These are phyloP conservation scores for Torulaspora maleeae DNA, from an alignment of 805 yeast genomes.

Conservation along the genomic window DNA sequence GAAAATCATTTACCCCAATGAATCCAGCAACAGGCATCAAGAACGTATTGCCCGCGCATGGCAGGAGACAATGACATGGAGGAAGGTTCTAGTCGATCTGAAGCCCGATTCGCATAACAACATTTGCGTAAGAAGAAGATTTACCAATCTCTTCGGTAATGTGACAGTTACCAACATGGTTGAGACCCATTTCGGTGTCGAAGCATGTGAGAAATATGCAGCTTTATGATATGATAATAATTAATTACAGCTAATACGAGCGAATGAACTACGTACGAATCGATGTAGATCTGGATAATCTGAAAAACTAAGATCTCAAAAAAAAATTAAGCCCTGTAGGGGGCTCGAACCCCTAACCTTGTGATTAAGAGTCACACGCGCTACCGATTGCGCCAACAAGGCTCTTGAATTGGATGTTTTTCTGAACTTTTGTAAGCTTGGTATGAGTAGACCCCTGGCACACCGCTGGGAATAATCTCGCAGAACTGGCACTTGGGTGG, in stretches of 20 bases:
- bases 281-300: too few species aligned
- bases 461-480: too few species aligned
- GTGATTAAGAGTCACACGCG: constrained; percentile 28
- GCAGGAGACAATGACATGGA: constrained; percentile 81
- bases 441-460: too few species aligned
- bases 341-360: constrained; percentile 29
- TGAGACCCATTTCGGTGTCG: constrained; percentile 41
- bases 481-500: too few species aligned
- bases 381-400: constrained; percentile 28
- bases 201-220: constrained; percentile 19
- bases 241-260: neutral
- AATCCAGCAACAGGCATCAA: constrained; percentile 33
- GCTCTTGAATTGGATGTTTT: constrained; percentile 5
- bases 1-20: constrained; percentile 32
- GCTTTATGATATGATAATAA: constrained; percentile 1
- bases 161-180: constrained; percentile 82
- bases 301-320: too few species aligned
- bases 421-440: too few species aligned
- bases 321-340: constrained; percentile 24
- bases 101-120: constrained; percentile 95
- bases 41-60: constrained; percentile 86
- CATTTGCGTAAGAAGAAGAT: constrained; percentile 80
- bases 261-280: too few species aligned
- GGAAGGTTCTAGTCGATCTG: constrained; percentile 81
- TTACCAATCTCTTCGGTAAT: constrained; percentile 94